Evolutionary conservation across 306 rosid genomes (phyloP), one percentile per base, ranked within the genome.

Genomic region (Oxytropis ochrocephala): DNA sequence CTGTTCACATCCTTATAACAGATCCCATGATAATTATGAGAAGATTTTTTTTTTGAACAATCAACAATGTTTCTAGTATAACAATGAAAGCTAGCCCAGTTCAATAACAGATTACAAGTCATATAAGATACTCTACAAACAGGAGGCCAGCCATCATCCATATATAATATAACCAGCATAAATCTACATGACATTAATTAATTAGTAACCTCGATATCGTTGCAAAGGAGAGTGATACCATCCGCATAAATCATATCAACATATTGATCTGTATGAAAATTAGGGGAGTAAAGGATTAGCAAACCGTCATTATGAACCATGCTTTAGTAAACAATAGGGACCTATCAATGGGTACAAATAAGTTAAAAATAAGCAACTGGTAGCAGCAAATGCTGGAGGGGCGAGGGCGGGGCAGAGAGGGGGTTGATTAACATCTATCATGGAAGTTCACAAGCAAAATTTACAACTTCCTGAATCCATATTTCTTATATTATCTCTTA

Each of bases 191-290:
- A n/a, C n/a, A n/a, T 50, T 16, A 70, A 47, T 27, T 77, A 49
- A 67, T 50, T 73, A 76, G 64, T 64, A 76, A 94, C 99, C 99
- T 91, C 95, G 59, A 94, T 81, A 72, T 94, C 99, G 8, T 69
- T 89, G 89, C 99, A 94, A 77, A 94, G 96, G 70, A 85, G 70
- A 73, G 95, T 87, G 79, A 94, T 94, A 46, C 99, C 99, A 79
- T 94, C 99, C 50, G 84, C 99, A 48, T 84, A 81, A 74, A 94
- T 87, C 99, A 94, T 94, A 70, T 91, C 97, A 55, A 67, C 83
- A 75, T 68, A 83, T 66, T 82, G 80, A 87, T 94, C 99, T 94
- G 92, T 66, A 64, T 33, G 35, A 55, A 75, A 77, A 57, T 74
- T 36, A 44, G 66, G n/a, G 47, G 50, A 55, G 30, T 42, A 60